Evolutionary conservation across 2,329 filamentous ascomycete species (phyloP).

Genomic region (Pseudogymnoascus pannorum): DNA sequence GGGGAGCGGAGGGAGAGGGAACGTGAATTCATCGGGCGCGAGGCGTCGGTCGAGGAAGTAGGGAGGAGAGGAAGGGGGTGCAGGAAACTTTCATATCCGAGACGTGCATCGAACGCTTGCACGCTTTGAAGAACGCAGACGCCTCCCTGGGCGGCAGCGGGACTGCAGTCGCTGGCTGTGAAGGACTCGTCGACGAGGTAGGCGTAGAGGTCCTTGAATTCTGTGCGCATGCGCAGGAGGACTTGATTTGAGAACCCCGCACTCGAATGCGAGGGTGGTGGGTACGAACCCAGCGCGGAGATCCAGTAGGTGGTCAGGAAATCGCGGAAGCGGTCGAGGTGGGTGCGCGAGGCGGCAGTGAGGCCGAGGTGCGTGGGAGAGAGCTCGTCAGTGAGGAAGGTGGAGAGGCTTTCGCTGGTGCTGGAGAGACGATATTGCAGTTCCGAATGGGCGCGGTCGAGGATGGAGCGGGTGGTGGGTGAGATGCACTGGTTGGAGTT

Average conservation of each 20-base stretch:
- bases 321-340: slow-evolving; percentile 65
- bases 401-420: slow-evolving; percentile 52
- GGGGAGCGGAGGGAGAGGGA: slow-evolving; percentile 9
- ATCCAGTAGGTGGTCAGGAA: slow-evolving; percentile 62
- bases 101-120: slow-evolving; percentile 55
- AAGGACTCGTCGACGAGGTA: slow-evolving; percentile 60
- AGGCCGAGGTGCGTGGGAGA: slow-evolving; percentile 60
- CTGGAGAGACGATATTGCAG: slow-evolving; percentile 56
- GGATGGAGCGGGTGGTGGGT: slow-evolving; percentile 52
- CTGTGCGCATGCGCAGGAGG: slow-evolving; percentile 54
- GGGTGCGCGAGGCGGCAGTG: slow-evolving; percentile 49
- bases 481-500: slow-evolving; percentile 37
- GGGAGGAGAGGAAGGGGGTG: slow-evolving; percentile 65
- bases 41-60: slow-evolving; percentile 1
- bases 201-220: slow-evolving; percentile 65
- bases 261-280: slow-evolving; percentile 41
- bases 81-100: slow-evolving; percentile 51
- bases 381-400: slow-evolving; percentile 65
- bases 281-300: slow-evolving; percentile 63
- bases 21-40: neutral
- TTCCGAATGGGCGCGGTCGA: slow-evolving; percentile 54
- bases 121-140: slow-evolving; percentile 65
- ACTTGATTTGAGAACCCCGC: slow-evolving; percentile 49
- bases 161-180: slow-evolving; percentile 37
- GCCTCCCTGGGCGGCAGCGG: slow-evolving; percentile 53